Evolutionary conservation across 257 asterid genomes (phyloP).

Genomic region (Forsythia viridissima): DNA sequence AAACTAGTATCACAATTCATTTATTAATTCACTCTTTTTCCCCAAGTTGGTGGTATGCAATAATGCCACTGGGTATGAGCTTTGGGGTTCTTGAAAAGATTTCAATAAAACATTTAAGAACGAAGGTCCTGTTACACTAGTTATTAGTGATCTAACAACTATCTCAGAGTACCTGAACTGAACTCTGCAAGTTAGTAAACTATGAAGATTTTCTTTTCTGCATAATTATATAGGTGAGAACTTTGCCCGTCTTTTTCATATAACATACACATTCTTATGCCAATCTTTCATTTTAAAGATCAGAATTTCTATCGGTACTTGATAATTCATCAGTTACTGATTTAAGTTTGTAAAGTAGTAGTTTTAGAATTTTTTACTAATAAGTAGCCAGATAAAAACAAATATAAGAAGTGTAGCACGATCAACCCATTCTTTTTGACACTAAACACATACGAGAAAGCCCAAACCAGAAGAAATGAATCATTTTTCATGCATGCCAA

Average conservation of each 20-base stretch:
- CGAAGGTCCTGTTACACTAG: neutral
- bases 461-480: neutral
- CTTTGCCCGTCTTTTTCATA: neutral
- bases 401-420: neutral
- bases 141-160: neutral
- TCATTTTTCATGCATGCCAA: too few species aligned
- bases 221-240: neutral
- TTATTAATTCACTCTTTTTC: neutral
- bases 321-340: neutral
- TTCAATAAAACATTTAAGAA: too few species aligned
- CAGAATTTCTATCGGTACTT: neutral
- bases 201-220: neutral
- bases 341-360: too few species aligned
- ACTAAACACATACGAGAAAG: neutral
- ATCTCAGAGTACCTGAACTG: neutral
- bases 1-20: neutral
- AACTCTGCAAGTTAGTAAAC: neutral
- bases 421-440: neutral
- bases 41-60: neutral
- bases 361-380: too few species aligned
- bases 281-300: neutral
- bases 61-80: neutral
- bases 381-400: neutral
- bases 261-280: neutral
- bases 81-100: neutral